Evolutionary conservation across 257 asterid genomes (phyloP).

Genomic region (Salvia hispanica): DNA sequence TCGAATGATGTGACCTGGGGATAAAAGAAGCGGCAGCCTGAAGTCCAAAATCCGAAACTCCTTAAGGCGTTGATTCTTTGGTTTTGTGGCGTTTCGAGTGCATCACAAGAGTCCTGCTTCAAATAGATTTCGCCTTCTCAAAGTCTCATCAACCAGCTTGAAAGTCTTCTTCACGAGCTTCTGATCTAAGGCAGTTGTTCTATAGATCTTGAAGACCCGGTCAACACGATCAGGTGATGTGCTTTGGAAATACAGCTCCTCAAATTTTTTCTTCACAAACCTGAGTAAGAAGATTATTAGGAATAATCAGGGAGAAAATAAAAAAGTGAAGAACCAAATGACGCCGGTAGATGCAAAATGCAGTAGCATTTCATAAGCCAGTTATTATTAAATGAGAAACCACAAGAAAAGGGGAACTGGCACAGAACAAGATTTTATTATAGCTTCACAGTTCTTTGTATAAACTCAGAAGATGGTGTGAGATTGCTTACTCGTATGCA

Average conservation of each 20-base stretch:
- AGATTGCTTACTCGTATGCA: conserved; percentile 89
- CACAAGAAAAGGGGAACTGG: too few relatives aligned
- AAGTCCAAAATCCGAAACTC: conserved; percentile 26
- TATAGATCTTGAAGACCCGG: conserved; percentile 89
- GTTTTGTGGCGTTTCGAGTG: neutral
- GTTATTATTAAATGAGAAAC: too few relatives aligned
- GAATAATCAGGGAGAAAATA: neutral
- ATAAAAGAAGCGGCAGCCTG: conserved; percentile 3
- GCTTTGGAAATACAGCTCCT: conserved; percentile 91
- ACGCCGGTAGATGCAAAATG: too few relatives aligned
- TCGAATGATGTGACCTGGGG: conserved; percentile 24
- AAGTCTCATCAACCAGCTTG: conserved; percentile 95
- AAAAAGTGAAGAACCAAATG: neutral
- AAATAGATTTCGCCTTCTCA: conserved; percentile 89
- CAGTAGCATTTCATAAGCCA: too few relatives aligned
- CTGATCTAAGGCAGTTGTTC: conserved; percentile 97
- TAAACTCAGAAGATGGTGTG: neutral
- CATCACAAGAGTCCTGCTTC: conserved; percentile 92
- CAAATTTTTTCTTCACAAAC: conserved; percentile 96
- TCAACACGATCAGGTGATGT: conserved; percentile 95
- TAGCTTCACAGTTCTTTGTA: too few relatives aligned
- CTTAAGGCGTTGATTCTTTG: conserved; percentile 7
- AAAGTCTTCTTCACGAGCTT: conserved; percentile 98
- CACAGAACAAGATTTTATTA: too few relatives aligned
- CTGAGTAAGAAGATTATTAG: conserved; percentile 40